Evolutionary conservation across 495 filamentous ascomycete species (phyloP), one percentile per base, ranked within the genome.

Genomic region (Viridothelium virens): DNA sequence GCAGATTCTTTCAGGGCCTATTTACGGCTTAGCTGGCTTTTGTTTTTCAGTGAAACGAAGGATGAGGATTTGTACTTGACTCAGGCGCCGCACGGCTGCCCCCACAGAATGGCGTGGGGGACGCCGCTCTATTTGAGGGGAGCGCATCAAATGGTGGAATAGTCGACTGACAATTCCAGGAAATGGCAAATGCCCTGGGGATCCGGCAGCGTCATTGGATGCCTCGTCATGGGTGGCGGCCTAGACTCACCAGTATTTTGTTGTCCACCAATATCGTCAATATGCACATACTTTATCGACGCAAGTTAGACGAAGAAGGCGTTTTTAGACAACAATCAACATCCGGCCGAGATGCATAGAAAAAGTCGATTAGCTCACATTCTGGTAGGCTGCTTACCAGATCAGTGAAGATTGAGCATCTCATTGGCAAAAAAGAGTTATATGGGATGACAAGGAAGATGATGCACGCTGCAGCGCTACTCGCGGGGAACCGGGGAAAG

Each of bases 401-500:
- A 25, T 25, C 25, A 25, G 25, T 25, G 25, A 25, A 25, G 25
- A 25, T 25, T 25, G 25, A 25, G 25, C 25, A 25, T 44, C 53
- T 59, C 7, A 59, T 59, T 18, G 53, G 53, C 53, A 59, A 34
- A 11, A 33, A 7, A 59, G 36, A 31, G 53, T 18, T 59, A 34
- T 31, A 14, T 34, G 5, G 7, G 33, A 36, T 31, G 53, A 59
- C 7, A 6, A 59, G 18, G 25, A 33, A 59, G 7, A 5, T 7
- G 10, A 59, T 59, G 53, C 53, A 59, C 5, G 53, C 53, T 59
- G 53, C 53, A 59, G 18, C 53, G 53, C 53, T 59, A 59, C 31
- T 36, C 18, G 36, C 53, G 53, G 53, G 53, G 53, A 59, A 59
- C 53, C 53, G 53, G 53, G 53, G 53, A 59, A 59, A 59, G 53